Evolutionary conservation across 352 stramenopile genomes (phyloP), one percentile per base, ranked within the genome.

Genomic region (Thalassiosira mediterranea): DNA sequence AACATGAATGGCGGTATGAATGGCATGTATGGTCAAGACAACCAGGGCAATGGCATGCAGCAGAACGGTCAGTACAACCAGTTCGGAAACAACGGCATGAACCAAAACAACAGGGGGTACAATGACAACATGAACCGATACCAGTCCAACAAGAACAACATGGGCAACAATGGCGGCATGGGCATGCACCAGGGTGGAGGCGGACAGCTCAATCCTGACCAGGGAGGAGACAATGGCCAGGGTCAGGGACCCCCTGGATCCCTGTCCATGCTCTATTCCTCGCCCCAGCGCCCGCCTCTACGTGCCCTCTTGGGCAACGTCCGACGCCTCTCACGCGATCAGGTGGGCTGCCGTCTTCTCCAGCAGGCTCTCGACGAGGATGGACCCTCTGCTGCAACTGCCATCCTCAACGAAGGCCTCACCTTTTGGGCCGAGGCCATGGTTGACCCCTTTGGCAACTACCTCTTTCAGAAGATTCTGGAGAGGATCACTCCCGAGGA

Each of bases 401-500:
- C 97, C 60, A 98, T 99, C 72, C 96, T 98, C 56, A 90, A 95
- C n/a, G 96, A 99, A 85, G 96, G 96, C n/a, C 86, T 98, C 4
- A 91, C 96, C 26, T 96, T 98, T 73, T 93, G 98, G 85, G 93
- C 94, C 8, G 95, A 98, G 77, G 96, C 98, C 79, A 98, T 99
- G 96, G 95, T 98, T n/a, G 96, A 99, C 81, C 96, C 96, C 3
- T 99, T 99, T 81, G 97, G 97, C 4, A 99, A 99, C 79, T 99
- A 99, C 68, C 82, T 99, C 10, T 99, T 99, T 81, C 97, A 99
- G 86, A 99, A 99, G 84, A 95, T 99, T 29, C 85, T 98, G 25
- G 97, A 99, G 68, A 94, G 97, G 49, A 96, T 97, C 51, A 95
- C 88, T 29, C 87, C 93, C 3, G 89, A 93, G 38, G 94, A 98